Percentiles rank a stretch among this genome's conserved stretches.
These are phyloP conservation scores for Heritiera littoralis DNA, from an alignment of 345 rosid species.

Conservation along the genomic window DNA sequence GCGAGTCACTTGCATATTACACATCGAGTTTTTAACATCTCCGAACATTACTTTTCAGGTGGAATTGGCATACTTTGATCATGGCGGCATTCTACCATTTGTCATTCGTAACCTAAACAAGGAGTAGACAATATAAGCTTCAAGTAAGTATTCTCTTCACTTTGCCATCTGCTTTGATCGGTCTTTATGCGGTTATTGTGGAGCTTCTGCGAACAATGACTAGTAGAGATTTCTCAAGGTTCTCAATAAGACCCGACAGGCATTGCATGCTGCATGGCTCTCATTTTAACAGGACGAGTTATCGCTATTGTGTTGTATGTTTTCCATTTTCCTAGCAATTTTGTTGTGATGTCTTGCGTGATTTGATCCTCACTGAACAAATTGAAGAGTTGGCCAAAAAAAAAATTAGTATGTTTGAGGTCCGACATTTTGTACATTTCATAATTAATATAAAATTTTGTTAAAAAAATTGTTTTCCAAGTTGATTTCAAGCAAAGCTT, in stretches of 20 bases:
- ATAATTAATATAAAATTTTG: too few relatives aligned
- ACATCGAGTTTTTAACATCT: neutral
- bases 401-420: too few relatives aligned
- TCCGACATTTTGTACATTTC: too few relatives aligned
- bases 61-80: constrained; percentile 70
- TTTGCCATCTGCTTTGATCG: neutral
- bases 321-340: neutral
- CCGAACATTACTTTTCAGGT: constrained; percentile 41
- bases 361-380: neutral
- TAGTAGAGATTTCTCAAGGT: neutral
- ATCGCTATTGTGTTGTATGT: too few relatives aligned
- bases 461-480: too few relatives aligned
- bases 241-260: neutral
- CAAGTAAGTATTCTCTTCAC: neutral
- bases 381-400: too few relatives aligned
- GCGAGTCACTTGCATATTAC: neutral
- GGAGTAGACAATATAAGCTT: neutral
- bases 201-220: neutral
- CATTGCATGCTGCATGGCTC: too few relatives aligned
- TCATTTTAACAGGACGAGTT: too few relatives aligned
- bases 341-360: neutral
- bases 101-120: constrained; percentile 15
- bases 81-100: constrained; percentile 78
- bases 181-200: neutral
- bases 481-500: too few relatives aligned